A percentile compares a stretch with the other conserved stretches of the same genome.
These are phyloP conservation scores for Colletotrichum sp. DNA, from an alignment of 2,329 filamentous ascomycete species.

Conservation along the genomic window DNA sequence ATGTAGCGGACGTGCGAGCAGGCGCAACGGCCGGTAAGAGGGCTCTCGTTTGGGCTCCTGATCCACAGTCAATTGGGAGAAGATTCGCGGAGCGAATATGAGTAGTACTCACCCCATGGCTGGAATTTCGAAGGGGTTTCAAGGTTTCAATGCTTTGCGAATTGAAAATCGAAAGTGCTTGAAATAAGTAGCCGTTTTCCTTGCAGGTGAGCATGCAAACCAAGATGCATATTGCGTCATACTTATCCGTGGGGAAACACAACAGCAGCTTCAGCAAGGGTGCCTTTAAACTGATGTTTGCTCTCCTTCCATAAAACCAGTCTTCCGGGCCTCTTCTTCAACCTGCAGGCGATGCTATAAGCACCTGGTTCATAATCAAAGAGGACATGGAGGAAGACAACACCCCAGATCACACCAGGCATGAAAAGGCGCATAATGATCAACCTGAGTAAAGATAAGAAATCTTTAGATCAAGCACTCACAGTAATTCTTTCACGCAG, in stretches of 20 bases:
- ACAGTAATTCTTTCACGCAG: neutral
- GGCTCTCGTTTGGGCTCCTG: neutral
- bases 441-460: neutral
- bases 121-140: neutral
- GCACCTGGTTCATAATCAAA: neutral
- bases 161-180: neutral
- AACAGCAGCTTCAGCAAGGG: neutral
- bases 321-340: accelerated
- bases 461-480: neutral
- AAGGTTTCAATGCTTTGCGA: neutral
- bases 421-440: neutral
- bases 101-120: neutral
- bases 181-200: neutral
- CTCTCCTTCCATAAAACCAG: neutral
- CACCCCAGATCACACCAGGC: neutral
- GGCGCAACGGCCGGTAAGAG: neutral
- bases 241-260: neutral
- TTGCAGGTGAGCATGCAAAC: neutral
- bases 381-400: neutral
- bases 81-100: neutral
- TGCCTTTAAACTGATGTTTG: accelerated
- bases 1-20: neutral
- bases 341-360: neutral
- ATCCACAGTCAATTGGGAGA: neutral
- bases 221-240: neutral